Conservation (phyloP, 2,329 filamentous ascomycete genomes). For the Cordyceps militaris region DNA sequence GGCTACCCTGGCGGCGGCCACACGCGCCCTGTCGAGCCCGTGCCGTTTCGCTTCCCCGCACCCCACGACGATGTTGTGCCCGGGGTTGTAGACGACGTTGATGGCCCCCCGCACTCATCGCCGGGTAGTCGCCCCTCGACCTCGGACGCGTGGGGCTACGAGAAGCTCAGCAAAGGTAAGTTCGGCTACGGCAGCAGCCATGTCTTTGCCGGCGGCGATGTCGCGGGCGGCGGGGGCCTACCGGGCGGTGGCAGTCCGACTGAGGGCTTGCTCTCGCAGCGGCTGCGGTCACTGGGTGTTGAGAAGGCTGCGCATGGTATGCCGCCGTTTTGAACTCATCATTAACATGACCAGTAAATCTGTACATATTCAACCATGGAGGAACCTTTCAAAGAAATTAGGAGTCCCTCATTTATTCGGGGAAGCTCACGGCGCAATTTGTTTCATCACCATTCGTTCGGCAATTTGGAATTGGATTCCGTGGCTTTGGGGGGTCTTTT, state of each 20-base stretch:
- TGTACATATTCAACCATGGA: no score
- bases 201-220: constrained; percentile 32
- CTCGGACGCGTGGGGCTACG: constrained; percentile 42
- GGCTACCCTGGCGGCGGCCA: constrained; percentile 21
- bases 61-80: constrained; percentile 22
- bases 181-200: constrained; percentile 55
- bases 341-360: no score
- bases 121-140: constrained; percentile 27
- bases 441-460: neutral
- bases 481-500: neutral
- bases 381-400: no score
- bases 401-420: no score
- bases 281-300: constrained; percentile 56
- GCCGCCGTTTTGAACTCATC: neutral
- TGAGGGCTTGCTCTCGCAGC: constrained; percentile 64
- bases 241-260: constrained; percentile 29
- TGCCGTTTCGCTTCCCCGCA: constrained; percentile 40
- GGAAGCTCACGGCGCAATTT: no score
- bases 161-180: constrained; percentile 63
- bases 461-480: neutral
- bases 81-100: neutral
- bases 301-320: constrained; percentile 19
- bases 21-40: constrained; percentile 38
- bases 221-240: neutral
- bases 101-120: neutral